Conservation (phyloP, 148 eudicot genomes). For the Camellia japonica region DNA sequence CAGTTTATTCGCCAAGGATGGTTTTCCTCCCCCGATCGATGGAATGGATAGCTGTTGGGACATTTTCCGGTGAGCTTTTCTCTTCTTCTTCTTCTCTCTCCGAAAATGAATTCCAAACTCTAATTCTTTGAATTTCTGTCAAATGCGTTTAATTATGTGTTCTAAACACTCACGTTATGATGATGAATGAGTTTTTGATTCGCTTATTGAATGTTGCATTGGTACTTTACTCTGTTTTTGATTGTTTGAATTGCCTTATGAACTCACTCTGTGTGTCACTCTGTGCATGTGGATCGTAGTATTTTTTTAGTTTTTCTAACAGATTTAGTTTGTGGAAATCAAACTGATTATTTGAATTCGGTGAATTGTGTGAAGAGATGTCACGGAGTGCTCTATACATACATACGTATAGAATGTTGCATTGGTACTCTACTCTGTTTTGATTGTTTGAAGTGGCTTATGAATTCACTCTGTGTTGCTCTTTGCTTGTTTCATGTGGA, state of each 20-base stretch:
- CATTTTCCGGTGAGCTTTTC: slow-evolving; percentile 59
- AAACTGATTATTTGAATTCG: not conserved
- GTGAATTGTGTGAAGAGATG: not conserved
- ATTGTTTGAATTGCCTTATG: too few species aligned
- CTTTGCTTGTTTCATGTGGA: not conserved
- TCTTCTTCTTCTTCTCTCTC: too few species aligned
- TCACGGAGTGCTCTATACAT: too few species aligned
- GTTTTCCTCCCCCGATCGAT: slow-evolving; percentile 54
- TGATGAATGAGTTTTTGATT: too few species aligned
- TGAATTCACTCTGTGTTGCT: not conserved
- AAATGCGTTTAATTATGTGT: not conserved
- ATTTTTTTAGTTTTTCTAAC: too few species aligned
- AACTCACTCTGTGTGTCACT: too few species aligned
- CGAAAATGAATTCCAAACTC: not conserved
- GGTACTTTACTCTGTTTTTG: too few species aligned
- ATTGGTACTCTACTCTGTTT: not conserved
- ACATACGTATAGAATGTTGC: not conserved
- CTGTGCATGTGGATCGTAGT: too few species aligned
- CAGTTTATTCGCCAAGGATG: slow-evolving; percentile 69
- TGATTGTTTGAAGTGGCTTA: not conserved
- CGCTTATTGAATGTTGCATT: too few species aligned
- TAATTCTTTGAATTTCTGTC: not conserved
- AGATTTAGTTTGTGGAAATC: too few species aligned
- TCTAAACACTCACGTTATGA: not conserved
- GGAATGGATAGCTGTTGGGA: slow-evolving; percentile 93